A percentile compares a stretch with the other conserved stretches of the same genome.
Evolutionary conservation across 495 filamentous ascomycete species (phyloP).

Genomic region (Neurospora hispaniola): DNA sequence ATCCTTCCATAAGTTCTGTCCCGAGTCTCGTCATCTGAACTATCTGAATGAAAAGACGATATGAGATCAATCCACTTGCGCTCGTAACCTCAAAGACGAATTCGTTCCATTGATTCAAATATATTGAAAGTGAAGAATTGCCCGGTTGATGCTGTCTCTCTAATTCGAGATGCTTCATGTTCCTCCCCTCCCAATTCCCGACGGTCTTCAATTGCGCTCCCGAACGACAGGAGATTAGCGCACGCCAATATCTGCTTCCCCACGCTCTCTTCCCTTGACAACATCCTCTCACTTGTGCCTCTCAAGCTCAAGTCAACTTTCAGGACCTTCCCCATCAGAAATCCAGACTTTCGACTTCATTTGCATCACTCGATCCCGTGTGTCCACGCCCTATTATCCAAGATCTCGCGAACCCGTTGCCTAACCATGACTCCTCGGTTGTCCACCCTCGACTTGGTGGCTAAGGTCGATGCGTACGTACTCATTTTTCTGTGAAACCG

Average conservation of each 20-base stretch:
- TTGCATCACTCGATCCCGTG: background rate
- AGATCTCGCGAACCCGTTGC: background rate
- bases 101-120: background rate
- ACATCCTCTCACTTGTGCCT: background rate
- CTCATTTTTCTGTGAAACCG: background rate
- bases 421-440: slow-evolving; percentile 9
- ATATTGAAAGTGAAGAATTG: background rate
- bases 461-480: slow-evolving; percentile 53
- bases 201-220: background rate
- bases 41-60: background rate
- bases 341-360: background rate
- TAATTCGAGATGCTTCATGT: background rate
- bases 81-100: background rate
- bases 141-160: background rate
- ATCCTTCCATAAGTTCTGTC: background rate
- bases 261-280: background rate
- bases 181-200: background rate
- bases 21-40: background rate
- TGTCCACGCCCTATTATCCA: background rate
- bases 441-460: slow-evolving; percentile 26
- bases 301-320: background rate
- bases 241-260: background rate
- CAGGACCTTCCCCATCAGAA: background rate
- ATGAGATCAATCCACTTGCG: background rate
- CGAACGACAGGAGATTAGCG: background rate